Base-by-base conservation (phyloP, 2,329 filamentous ascomycete genomes). In the Botrytis sinoallii region DNA sequence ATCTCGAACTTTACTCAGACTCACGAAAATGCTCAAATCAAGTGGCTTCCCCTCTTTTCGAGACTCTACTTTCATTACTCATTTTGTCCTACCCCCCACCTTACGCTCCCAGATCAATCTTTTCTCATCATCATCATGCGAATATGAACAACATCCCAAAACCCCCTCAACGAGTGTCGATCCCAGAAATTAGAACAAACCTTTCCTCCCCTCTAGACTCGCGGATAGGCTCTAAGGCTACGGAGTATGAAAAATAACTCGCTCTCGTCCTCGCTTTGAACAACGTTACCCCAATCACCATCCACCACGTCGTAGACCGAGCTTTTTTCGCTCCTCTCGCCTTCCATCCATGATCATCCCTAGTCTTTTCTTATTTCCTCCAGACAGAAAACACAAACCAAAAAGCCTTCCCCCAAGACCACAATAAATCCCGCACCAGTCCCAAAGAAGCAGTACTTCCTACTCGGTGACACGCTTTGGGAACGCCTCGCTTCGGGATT, bases 201-300 rank as follows among this genome's bases (percentile, higher is more conserved):
- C 52, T 29, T 57, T 57, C n/a, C n/a, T 57, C 52, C n/a, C 52
- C n/a, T 57, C 52, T 29, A 57, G 52, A 29, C 52, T 57, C 52
- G 52, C 52, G 52, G 52, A 57, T 29, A 57, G 52, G 52, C 52
- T 57, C 52, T 29, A 8, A 18, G 14, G 8, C 52, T 1, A 57
- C 70, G 61, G 70, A 72, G 70, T 66, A 65, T 65, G 20, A 65
- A 29, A 46, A 46, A 46, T 42, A 46, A 22, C 42, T n/a, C 46
- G 63, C 63, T 57, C n/a, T 57, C 52, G n/a, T 57, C 52, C 52
- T 57, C 52, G 72, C 72, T 73, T 73, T 71, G 40, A 70, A 74
- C 69, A 55, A 73, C 75, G 76, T 76, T 77, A 77, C 76, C 77
- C 79, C 78, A 80, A 80, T 80, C 77, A 79, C 48, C 73, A 73